A percentile compares a stretch with the other conserved stretches of the same genome.
These are phyloP conservation scores for Chenopodium album DNA, from an alignment of 148 eudicot species.

Conservation along the genomic window DNA sequence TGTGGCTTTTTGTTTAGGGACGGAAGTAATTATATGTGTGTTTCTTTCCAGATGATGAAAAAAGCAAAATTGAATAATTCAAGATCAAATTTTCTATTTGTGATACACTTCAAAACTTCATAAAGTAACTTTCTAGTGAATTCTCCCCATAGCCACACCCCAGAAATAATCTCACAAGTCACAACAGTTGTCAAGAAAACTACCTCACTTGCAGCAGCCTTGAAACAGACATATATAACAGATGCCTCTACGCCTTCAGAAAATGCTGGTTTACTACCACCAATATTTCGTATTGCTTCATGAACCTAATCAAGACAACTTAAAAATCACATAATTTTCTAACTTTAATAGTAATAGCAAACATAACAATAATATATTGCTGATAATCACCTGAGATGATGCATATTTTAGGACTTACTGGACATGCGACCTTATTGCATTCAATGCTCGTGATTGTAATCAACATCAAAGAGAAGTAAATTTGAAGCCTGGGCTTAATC, in stretches of 20 bases:
- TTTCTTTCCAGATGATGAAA: no score
- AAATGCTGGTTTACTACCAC: slow-evolving; percentile 61
- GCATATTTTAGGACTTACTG: slow-evolving; percentile 78
- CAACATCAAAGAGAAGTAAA: slow-evolving; percentile 20
- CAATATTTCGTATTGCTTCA: slow-evolving; percentile 64
- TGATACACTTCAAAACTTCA: no score
- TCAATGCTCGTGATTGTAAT: slow-evolving; percentile 91
- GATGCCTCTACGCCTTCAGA: slow-evolving; percentile 98
- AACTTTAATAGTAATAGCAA: slow-evolving; percentile 2
- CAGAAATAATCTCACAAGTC: no score
- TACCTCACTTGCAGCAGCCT: slow-evolving; percentile 99
- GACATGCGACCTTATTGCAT: slow-evolving; percentile 85
- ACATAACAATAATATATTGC: neutral
- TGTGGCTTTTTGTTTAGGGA: no score
- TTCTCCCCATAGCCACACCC: no score
- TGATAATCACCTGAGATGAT: slow-evolving; percentile 72
- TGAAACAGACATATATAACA: slow-evolving; percentile 87
- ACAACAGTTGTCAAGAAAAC: no score
- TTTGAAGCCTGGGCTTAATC: neutral
- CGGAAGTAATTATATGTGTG: no score
- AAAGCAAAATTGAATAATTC: no score
- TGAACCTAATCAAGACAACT: slow-evolving; percentile 52
- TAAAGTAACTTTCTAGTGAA: no score
- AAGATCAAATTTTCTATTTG: no score
- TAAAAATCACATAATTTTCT: slow-evolving; percentile 4